These are phyloP conservation scores for Spatholobus suberectus DNA, from an alignment of 306 rosid species.

Conservation along the genomic window DNA sequence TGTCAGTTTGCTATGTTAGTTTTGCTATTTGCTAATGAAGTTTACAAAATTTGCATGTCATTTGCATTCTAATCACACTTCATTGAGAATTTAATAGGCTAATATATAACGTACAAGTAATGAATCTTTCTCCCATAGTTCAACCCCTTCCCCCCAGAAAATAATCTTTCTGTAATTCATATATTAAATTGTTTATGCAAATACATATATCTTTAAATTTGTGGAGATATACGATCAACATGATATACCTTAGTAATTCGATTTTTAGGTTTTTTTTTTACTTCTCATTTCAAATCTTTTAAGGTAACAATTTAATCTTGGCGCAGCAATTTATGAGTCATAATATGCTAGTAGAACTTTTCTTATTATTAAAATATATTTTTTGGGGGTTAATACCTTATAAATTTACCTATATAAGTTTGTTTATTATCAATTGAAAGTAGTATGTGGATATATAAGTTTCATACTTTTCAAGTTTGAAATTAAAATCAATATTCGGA, in stretches of 20 bases:
- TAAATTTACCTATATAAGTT: not conserved
- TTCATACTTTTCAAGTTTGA: not conserved
- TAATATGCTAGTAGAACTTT: not conserved
- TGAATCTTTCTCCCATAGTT: not conserved
- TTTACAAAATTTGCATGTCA: not conserved
- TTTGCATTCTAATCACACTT: not conserved
- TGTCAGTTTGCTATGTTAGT: slow-evolving; percentile 25
- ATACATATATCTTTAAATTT: not conserved
- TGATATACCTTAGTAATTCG: not conserved
- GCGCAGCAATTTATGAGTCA: not conserved
- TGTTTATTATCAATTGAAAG: not conserved
- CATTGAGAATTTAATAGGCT: not conserved
- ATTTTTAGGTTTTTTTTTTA: not conserved
- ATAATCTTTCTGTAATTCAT: not conserved
- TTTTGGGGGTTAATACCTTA: not conserved
- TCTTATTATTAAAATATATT: not conserved
- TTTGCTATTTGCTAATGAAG: not conserved
- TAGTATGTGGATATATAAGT: not conserved
- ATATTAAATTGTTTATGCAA: slow-evolving; percentile 2
- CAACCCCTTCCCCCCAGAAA: not conserved
- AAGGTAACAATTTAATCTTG: slow-evolving; percentile 5
- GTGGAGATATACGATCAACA: not conserved
- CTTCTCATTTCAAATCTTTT: not conserved
- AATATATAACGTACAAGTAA: not conserved
- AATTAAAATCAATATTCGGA: not conserved